Base-by-base conservation (phyloP, 306 rosid species). In the Pyrus betulifolia region DNA sequence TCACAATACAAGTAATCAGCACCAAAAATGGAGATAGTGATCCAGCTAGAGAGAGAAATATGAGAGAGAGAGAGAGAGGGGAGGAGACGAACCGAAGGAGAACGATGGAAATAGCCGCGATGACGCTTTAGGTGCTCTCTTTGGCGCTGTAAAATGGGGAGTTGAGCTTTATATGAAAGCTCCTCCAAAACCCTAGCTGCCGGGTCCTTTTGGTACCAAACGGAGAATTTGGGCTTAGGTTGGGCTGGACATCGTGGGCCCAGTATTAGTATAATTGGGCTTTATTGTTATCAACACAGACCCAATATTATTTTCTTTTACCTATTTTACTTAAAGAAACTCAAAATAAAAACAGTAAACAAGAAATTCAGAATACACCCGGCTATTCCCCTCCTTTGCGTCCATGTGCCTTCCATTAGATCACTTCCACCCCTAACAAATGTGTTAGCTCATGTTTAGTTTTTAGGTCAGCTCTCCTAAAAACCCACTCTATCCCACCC, bases 131-230 rank as follows among this genome's bases (percentile, higher is more conserved):
- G 12, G 91, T 25, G 86, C 84, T 81, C 42, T 10, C 72, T 66
- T 44, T 21, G 60, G 11, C n/a, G 7, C 61, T 35, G 49, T 44
- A 1, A 45, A 69, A 8, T 8, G 46, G 21, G 46, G 69, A 1
- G 59, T 9, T 0, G 51, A 28, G 5, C 6, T 55, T 84, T 80
- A 82, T 74, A 82, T 81, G 6, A 25, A 67, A 59, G 51, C 40
- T 28, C 8, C 3, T 0, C 46, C 33, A 74, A 86, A 88, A 74
- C 88, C 96, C 93, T 85, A 87, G 75, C 15, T 27, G 0, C n/a
- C 13, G 0, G 4, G 2, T 11, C 86, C 88, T 71, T 62, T 9
- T 4, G 1, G 5, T 21, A 46, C 62, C 31, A n/a, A 62, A 15
- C 6, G 0, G 0, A 3, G 9, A 42, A 2, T 15, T 22, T 33